Percentiles rank a stretch among this genome's conserved stretches.
These are phyloP conservation scores for Paraconiothyrium brasiliense DNA, from an alignment of 2,329 filamentous ascomycete species.

Conservation along the genomic window DNA sequence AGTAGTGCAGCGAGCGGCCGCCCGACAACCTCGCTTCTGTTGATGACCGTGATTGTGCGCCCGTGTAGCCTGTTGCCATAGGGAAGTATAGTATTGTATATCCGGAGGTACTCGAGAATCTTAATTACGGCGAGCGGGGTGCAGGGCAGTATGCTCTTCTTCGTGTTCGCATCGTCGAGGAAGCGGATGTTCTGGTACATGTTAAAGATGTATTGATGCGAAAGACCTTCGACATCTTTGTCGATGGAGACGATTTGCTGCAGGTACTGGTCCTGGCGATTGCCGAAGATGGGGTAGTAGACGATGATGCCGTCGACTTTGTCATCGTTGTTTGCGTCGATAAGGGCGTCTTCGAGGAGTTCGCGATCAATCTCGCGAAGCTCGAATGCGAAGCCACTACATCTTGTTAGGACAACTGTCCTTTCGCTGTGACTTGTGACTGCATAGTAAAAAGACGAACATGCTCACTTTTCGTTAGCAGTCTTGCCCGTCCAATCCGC, in stretches of 20 bases:
- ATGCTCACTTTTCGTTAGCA: constrained; percentile 88
- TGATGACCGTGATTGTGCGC: constrained; percentile 94
- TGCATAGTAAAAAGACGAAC: constrained; percentile 24
- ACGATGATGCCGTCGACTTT: constrained; percentile 89
- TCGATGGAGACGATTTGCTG: constrained; percentile 89
- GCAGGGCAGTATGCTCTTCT: constrained; percentile 94
- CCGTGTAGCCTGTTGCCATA: constrained; percentile 94
- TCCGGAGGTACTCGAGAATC: constrained; percentile 92
- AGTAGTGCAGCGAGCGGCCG: constrained; percentile 90
- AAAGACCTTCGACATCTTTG: constrained; percentile 96
- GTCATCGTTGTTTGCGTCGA: constrained; percentile 82
- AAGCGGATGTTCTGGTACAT: constrained; percentile 99
- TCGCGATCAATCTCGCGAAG: constrained; percentile 87
- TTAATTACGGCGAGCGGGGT: constrained; percentile 96
- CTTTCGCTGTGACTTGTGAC: neutral
- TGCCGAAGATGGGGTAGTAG: constrained; percentile 98
- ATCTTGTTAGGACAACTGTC: constrained; percentile 10
- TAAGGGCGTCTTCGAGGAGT: constrained; percentile 86
- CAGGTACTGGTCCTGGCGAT: constrained; percentile 89
- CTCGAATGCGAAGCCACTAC: constrained; percentile 87
- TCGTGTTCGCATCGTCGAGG: constrained; percentile 79
- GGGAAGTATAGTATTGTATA: constrained; percentile 94
- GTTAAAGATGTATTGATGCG: constrained; percentile 95
- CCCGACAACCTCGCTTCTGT: constrained; percentile 94
- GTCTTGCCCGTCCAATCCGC: constrained; percentile 98